phyloP scores from a whole-genome alignment of 305 asterid species.

The Fraxinus sp. region DNA sequence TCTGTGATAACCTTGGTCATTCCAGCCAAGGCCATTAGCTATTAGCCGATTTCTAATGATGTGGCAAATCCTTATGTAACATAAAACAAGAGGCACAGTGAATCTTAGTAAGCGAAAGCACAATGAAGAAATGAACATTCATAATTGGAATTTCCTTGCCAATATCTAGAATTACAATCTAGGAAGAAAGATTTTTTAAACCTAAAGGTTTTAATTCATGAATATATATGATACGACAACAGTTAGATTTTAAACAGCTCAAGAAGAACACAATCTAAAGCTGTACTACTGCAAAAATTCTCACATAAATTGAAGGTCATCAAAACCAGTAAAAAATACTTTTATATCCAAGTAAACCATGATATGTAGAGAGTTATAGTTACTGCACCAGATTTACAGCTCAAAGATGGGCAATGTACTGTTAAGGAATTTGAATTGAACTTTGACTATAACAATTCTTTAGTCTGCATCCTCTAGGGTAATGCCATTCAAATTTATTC shows the following conservation, averaged over 20 bases:
- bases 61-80: not conserved
- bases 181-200: not conserved
- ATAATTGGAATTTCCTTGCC: not conserved
- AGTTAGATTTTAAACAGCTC: not conserved
- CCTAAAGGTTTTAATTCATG: not conserved
- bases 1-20: not conserved
- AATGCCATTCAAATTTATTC: not conserved
- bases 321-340: not conserved
- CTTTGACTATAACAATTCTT: not conserved
- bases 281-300: not conserved
- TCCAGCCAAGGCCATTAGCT: not conserved
- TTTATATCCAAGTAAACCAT: not conserved
- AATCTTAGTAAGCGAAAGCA: not conserved
- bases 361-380: not conserved
- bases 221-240: not conserved
- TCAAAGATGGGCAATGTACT: not conserved
- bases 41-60: not conserved
- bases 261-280: not conserved
- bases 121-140: not conserved
- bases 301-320: not conserved
- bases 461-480: not conserved
- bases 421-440: not conserved
- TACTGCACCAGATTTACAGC: not conserved
- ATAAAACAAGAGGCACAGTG: not conserved
- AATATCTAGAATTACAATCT: not conserved